These are phyloP conservation scores for Hypoxylon sp. DNA, from an alignment of 2,329 filamentous ascomycete genomes.

Conservation along the genomic window DNA sequence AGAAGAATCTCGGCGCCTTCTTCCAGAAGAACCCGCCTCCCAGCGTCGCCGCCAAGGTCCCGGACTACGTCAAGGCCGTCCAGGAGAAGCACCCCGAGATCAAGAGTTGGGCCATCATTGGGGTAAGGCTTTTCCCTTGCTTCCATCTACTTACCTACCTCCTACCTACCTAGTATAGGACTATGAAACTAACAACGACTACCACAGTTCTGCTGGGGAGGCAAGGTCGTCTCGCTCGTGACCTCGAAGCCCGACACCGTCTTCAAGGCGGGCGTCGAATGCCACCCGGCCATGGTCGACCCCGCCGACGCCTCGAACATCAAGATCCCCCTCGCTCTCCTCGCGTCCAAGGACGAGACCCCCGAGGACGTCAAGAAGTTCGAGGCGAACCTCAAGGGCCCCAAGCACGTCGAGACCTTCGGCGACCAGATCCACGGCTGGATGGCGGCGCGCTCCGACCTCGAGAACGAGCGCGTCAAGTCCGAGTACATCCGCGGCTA, in stretches of 20 bases:
- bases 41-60: slow-evolving; percentile 65
- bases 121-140: slow-evolving; percentile 61
- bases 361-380: slow-evolving; percentile 70
- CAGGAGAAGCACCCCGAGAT: slow-evolving; percentile 68
- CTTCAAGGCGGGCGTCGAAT: slow-evolving; percentile 68
- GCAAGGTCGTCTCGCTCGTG: slow-evolving; percentile 72
- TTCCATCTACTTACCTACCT: background rate
- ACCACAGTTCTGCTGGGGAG: slow-evolving; percentile 77
- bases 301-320: slow-evolving; percentile 71
- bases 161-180: too few species aligned
- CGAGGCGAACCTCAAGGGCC: slow-evolving; percentile 65
- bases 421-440: slow-evolving; percentile 78
- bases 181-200: slow-evolving; percentile 17
- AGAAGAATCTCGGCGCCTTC: slow-evolving; percentile 71
- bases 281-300: slow-evolving; percentile 76
- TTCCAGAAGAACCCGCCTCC: slow-evolving; percentile 67
- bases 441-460: slow-evolving; percentile 77
- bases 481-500: slow-evolving; percentile 75
- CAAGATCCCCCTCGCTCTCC: slow-evolving; percentile 72
- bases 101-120: slow-evolving; percentile 72
- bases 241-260: slow-evolving; percentile 66
- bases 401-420: slow-evolving; percentile 77
- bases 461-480: slow-evolving; percentile 70
- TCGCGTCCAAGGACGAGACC: slow-evolving; percentile 77
- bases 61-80: slow-evolving; percentile 69